Evolutionary conservation across 1,284 basidiomycete species (phyloP), one percentile per base, ranked within the genome.

Genomic region (Neonothopanus nambi): DNA sequence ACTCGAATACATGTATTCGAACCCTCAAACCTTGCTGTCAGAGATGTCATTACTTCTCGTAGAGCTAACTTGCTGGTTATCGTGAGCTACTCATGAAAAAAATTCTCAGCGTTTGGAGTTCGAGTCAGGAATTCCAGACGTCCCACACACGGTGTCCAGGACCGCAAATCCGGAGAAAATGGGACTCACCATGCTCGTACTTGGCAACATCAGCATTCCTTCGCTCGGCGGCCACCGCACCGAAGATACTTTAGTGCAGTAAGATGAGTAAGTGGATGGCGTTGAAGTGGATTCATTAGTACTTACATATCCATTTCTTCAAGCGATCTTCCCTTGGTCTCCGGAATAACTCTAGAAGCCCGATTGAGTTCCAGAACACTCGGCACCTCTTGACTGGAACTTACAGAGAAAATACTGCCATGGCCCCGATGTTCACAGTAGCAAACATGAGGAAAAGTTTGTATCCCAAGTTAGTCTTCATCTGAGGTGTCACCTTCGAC

Each of bases 311-410:
- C 90, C 88, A 92, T 90, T 63, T 88, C 85, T 63, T 89, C 87
- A 58, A 91, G 70, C 63, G 80, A 83, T 52, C 80, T 78, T 7
- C 87, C 87, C 65, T 87, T 87, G 5, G 89, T 92, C 71, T 92
- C 90, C 0, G 88, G 88, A 56, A 87, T 80, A 26, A 83, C 48
- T 1, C 84, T 85, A 52, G 3, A 37, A 30, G 13, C 33, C 8
- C n/a, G 15, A 23, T 21, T 33, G 8, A 33, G 30, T 33, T 33
- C 30, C 18, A 26, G 36, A 13, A 20, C 13, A 40, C 7, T 11
- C n/a, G n/a, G n/a, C n/a, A n/a, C n/a, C n/a, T 11, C 8, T 13
- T 9, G 8, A 33, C 8, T 2, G 9, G 13, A 3, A 53, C 65
- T 51, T 46, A 71, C 65, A 71, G 49, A 2, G 71, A 63, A 60